Evolutionary conservation across 495 filamentous ascomycete species (phyloP).

Genomic region (Astrothelium macrocarpum): DNA sequence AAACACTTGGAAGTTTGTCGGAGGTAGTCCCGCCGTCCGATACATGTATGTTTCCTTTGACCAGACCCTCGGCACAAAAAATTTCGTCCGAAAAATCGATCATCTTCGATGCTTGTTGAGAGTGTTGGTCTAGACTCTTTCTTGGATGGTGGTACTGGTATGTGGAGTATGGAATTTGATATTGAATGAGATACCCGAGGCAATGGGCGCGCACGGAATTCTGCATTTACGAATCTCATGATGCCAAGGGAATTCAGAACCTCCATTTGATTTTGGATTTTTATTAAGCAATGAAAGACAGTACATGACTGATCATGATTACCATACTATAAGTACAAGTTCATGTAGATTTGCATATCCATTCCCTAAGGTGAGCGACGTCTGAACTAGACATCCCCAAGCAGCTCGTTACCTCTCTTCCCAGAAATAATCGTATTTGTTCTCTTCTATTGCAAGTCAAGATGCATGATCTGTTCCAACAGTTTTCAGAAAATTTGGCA

Average conservation of each 20-base stretch:
- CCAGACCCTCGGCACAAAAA: neutral
- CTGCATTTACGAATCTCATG: neutral
- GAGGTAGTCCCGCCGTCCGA: neutral
- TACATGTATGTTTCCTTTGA: neutral
- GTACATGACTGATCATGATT: neutral
- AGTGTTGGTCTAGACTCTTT: neutral
- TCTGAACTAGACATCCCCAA: too few relatives aligned
- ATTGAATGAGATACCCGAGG: neutral
- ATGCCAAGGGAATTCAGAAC: neutral
- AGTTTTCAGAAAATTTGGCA: too few relatives aligned
- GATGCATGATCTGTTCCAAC: too few relatives aligned
- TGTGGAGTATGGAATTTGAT: neutral
- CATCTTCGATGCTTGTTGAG: neutral
- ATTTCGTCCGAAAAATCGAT: neutral
- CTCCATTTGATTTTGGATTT: neutral
- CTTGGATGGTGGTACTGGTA: neutral
- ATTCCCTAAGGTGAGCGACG: too few relatives aligned
- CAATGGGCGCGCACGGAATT: neutral
- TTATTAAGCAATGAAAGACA: neutral
- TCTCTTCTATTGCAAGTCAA: too few relatives aligned
- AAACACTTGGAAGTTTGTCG: neutral
- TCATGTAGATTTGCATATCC: too few relatives aligned
- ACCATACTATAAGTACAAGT: too few relatives aligned
- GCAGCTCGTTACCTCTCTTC: too few relatives aligned
- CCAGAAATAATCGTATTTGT: too few relatives aligned